Conservation (phyloP, 2,329 filamentous ascomycete genomes). For the Aspergillus sp. region DNA sequence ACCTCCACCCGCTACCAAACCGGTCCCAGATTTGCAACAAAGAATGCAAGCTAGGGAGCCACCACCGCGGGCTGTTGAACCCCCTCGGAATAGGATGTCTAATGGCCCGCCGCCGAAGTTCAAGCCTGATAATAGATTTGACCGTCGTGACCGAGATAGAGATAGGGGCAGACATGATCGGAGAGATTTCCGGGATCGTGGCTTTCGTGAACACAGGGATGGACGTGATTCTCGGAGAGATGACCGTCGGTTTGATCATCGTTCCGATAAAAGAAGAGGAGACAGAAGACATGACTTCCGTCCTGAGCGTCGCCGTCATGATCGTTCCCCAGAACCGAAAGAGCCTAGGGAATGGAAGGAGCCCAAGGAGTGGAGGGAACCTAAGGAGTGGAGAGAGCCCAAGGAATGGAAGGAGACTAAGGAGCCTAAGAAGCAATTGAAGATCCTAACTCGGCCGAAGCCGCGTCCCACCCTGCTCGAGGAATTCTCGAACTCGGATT, state of each 20-base stretch:
- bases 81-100: slow-evolving; percentile 34
- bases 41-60: slow-evolving; percentile 42
- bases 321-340: slow-evolving; percentile 41
- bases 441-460: slow-evolving; percentile 66
- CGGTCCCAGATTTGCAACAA: slow-evolving; percentile 46
- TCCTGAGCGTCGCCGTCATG: slow-evolving; percentile 43
- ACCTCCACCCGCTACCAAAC: slow-evolving; percentile 49
- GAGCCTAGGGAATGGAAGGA: slow-evolving; percentile 44
- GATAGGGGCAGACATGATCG: slow-evolving; percentile 29
- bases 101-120: slow-evolving; percentile 33
- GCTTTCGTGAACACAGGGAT: slow-evolving; percentile 24
- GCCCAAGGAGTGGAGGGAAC: not conserved
- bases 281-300: slow-evolving; percentile 26
- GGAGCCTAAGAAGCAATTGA: slow-evolving; percentile 56
- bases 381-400: not conserved
- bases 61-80: slow-evolving; percentile 27
- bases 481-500: slow-evolving; percentile 74
- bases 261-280: slow-evolving; percentile 34
- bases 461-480: slow-evolving; percentile 64
- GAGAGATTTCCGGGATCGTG: slow-evolving; percentile 28
- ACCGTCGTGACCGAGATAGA: slow-evolving; percentile 34
- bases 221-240: slow-evolving; percentile 29
- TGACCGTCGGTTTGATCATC: slow-evolving; percentile 37
- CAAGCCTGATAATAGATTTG: slow-evolving; percentile 36
- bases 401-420: slow-evolving; percentile 20